Base-by-base conservation (phyloP, 306 rosid genomes). In the Lathyrus tuberosus region DNA sequence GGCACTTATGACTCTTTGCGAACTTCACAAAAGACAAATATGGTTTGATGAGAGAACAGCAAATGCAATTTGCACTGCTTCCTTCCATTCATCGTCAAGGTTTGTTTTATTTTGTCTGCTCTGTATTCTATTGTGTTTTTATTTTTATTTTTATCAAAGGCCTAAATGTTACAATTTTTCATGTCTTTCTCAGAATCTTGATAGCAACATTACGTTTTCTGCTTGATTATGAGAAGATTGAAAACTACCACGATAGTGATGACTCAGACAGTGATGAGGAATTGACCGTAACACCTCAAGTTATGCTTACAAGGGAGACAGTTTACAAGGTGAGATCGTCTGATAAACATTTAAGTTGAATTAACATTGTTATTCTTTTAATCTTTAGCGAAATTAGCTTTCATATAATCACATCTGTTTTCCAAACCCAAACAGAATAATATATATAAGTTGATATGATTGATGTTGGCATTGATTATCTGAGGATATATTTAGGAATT, bases 1-100 rank as follows among this genome's bases (percentile, higher is more conserved):
- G 78, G 79, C 91, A 0, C 83, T 93, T n/a, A 71, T 85, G 35
- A 88, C 84, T 3, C 81, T 93, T 0, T 82, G 97, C 12, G 96
- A 93, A 53, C 91, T 93, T 77, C 97, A 93, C 67, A 73, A 85
- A 58, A 84, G 90, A 59, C 87, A 83, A 81, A 77, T 78, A 58
- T 93, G 97, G 97, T 88, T 90, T 49, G 96, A 93, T 61, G 98
- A 90, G 67, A 82, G 91, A 79, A 88, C 98, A 2, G 94, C 96
- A 9, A 86, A 93, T 80, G 96, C 96, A n/a, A 86, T 93, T 48
- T 90, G 97, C 71, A 79, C 77, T 24, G 96, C 96, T 6, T 86
- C 86, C 62, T 78, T 90, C 68, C 98, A 90, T 82, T 84, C 87
- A 4, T 73, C 94, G 1, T 67, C 97, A 9, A 90, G 97, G 98